Evolutionary conservation across 1,139 yeast genomes (phyloP), one percentile per base, ranked within the genome.

Genomic region (Spencermartinsiella ligniputridi): DNA sequence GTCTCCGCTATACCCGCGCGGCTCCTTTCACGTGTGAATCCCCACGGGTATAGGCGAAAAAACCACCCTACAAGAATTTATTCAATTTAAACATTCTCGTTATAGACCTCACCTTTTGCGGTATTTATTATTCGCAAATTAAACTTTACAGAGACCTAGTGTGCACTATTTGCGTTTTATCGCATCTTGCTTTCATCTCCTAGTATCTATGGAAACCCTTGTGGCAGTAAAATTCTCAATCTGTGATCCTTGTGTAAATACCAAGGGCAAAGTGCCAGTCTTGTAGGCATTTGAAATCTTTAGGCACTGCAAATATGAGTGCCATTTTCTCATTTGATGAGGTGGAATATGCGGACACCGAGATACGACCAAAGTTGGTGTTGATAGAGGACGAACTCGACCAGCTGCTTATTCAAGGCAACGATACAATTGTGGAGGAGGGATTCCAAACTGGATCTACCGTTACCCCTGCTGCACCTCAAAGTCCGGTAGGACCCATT

Each of bases 281-380:
- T 22, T 22, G 25, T 22, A 22, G 11, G n/a, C n/a, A n/a, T n/a
- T n/a, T n/a, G n/a, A n/a, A n/a, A n/a, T n/a, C n/a, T n/a, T n/a
- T n/a, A n/a, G n/a, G n/a, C n/a, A 22, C 5, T 17, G 13, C 37
- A 32, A 29, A 15, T n/a, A 58, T 58, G 63, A 52, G 59, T 11
- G 56, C 61, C 13, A 56, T 58, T 20, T 58, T 58, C 48, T 49
- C 60, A 9, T 58, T 58, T 45, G 63, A 58, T 40, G 60, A 58
- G 32, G 43, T 41, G 9, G 58, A 54, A 20, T 40, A 43, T 41
- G 48, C 44, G 29, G 51, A 46, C 29, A 22, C 6, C 25, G 15
- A 9, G 5, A 8, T 15, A 15, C 25, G 25, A 22, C 15, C 32
- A 6, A 8, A 6, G 2, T n/a, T 24, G 5, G 44, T 40, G 11